These are phyloP conservation scores for Musa schizocarpa DNA, from an alignment of 176 grass and related monocot genomes.

Conservation along the genomic window DNA sequence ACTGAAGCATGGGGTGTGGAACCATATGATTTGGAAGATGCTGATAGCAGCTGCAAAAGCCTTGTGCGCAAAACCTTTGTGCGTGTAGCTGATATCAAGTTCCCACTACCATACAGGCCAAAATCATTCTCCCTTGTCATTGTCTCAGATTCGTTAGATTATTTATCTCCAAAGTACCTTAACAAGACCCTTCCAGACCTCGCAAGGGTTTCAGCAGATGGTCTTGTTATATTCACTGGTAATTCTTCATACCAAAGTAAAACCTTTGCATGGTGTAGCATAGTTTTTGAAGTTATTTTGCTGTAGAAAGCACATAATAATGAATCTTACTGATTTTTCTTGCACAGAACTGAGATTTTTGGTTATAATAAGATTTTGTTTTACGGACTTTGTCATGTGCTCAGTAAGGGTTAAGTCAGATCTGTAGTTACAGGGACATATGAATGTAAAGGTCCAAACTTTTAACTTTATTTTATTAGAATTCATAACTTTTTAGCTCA, in stretches of 20 bases:
- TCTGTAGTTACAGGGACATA: neutral
- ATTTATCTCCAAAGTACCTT: constrained; percentile 85
- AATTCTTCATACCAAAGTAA: neutral
- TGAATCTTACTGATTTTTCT: neutral
- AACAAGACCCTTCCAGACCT: constrained; percentile 94
- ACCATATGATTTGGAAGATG: constrained; percentile 95
- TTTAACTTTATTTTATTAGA: neutral
- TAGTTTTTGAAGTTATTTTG: neutral
- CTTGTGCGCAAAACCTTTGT: constrained; percentile 96
- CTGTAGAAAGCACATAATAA: neutral
- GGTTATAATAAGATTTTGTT: neutral
- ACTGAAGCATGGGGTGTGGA: constrained; percentile 84
- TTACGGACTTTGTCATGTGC: neutral
- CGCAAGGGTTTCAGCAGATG: constrained; percentile 79
- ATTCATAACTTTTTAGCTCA: neutral
- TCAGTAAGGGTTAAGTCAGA: neutral
- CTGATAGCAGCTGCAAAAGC: constrained; percentile 81
- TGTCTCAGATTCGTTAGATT: constrained; percentile 91
- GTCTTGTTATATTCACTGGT: constrained; percentile 94
- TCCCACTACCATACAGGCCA: constrained; percentile 79
- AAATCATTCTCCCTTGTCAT: constrained; percentile 96
- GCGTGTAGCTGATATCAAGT: constrained; percentile 81
- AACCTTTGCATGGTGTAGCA: neutral
- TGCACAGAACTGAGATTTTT: neutral
- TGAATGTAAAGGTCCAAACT: neutral